Conservation (phyloP, 2,329 filamentous ascomycete genomes). For the Pseudopyrenochaeta lycopersici region DNA sequence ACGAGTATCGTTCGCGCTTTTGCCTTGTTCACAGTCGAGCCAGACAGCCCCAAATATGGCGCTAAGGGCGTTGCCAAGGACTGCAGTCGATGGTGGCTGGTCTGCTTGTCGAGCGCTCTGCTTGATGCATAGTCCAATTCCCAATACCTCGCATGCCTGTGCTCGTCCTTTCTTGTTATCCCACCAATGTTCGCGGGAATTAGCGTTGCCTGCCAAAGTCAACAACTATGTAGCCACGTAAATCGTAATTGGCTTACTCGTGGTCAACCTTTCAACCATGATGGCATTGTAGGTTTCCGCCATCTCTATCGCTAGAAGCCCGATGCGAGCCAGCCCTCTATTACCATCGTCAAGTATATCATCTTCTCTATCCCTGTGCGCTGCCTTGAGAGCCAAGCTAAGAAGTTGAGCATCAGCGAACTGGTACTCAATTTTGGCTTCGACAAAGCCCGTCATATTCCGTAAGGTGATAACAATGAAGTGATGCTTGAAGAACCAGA, state of each 20-base stretch:
- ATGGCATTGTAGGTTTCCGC: conserved; percentile 3
- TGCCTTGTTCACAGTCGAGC: conserved; percentile 7
- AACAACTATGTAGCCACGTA: background rate
- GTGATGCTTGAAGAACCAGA: too few species aligned
- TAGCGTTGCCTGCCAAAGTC: conserved; percentile 1
- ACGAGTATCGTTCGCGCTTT: background rate
- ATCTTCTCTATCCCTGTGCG: background rate
- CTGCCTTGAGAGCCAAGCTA: background rate
- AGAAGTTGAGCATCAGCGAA: background rate
- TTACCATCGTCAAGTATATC: conserved; percentile 3
- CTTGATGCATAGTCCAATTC: conserved; percentile 1
- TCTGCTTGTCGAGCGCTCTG: conserved; percentile 5
- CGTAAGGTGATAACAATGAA: background rate
- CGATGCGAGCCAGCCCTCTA: conserved; percentile 5
- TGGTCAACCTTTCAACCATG: conserved; percentile 2
- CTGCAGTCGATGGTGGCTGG: background rate
- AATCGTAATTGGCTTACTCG: background rate
- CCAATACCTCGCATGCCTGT: conserved; percentile 1
- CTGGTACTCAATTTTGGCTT: background rate
- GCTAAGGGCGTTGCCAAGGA: conserved; percentile 8
- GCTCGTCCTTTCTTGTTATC: conserved; percentile 4
- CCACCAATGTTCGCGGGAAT: conserved; percentile 5
- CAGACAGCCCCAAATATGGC: conserved; percentile 9
- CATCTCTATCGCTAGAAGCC: conserved; percentile 2
- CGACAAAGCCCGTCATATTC: background rate